Base-by-base conservation (phyloP, 768 basidiomycete genomes). In the Termitomyces sp. region DNA sequence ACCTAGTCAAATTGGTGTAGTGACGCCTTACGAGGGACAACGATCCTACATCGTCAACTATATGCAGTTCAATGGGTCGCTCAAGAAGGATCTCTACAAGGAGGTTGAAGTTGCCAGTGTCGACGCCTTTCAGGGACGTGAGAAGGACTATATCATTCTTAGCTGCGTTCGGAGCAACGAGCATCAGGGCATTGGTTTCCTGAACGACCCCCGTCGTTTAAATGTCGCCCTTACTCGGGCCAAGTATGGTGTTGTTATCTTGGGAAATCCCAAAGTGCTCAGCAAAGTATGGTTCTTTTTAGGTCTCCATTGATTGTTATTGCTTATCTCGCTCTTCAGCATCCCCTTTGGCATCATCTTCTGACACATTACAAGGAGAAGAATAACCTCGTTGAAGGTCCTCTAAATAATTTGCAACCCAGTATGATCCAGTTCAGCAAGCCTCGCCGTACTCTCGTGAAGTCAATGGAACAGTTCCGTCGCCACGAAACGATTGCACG, bases 371-470 rank as follows among this genome's bases (percentile, higher is more conserved):
- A 96, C 84, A 98, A 98, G 76, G 97, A 98, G 75, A 92, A 90
- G 71, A 84, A 77, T 54, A 88, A 85, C 65, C 86, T 99, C 54
- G 97, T 99, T 29, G 97, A 99, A 69, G 97, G 97, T 1, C 93
- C 97, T 2, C 78, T 99, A 47, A 98, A 85, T 73, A 98, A 99
- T 73, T 77, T 99, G 36, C 97, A 98, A 70, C 80, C 93, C 6
- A 96, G 94, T 74, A 96, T 99, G 95, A 99, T 99, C 59, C 97
- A 98, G 70, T 98, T 99, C 79, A 94, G 92, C 81, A 95, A 97
- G 74, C 97, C 97, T 33, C 85, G 94, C 57, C 88, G 94, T 54
- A 83, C 93, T 5, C 82, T 95, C 39, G 83, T 81, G 63, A 94
- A 94, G 71, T 88, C 92, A 16, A 89, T 94, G 85, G 92, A 96